Base-by-base conservation (phyloP, 495 filamentous ascomycete genomes). In the Mycothermus thermophilus region DNA sequence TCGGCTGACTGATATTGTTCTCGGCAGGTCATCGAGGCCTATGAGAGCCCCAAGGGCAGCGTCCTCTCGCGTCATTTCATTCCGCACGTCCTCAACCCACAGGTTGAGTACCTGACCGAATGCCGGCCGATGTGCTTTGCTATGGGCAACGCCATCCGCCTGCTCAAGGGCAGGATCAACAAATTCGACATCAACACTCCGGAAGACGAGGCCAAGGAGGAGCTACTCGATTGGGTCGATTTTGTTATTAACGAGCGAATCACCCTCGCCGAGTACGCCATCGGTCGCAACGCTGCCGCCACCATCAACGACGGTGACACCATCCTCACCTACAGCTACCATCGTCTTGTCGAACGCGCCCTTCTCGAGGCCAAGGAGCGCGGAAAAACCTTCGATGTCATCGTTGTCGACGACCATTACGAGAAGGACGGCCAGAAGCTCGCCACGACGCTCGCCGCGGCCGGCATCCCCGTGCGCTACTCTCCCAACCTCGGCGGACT, bases 111-210 rank as follows among this genome's bases (percentile, higher is more conserved):
- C 50, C 75, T 97, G 19, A 81, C 79, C 27, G 84, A 85, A 38
- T 94, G 85, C 50, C 79, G 90, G 5, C 85, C 90, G 8, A 80
- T 96, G 57, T 87, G 81, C 32, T 83, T 90, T 54, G 80, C 80
- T 27, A 88, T 93, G 75, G 87, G 92, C 37, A 96, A 95, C 57
- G 84, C 85, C 13, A 94, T 97, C 54, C 74, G 92, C 24, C 84
- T 85, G 61, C 68, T 97, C 13, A 97, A 97, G 61, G 67, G 90
- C 19, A 71, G 79, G 49, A 86, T 97, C 55, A 74, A 80, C 34
- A 79, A 76, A 30, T 74, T 94, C 40, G 85, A 93, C 50, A 83
- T 86, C 8, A 75, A 80, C 39, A 71, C 74, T 5, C 73, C 82
- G 10, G 86, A 97, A 43, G 54, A 70, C 3, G 66, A 75, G 12